Base-by-base conservation (phyloP, 2,329 filamentous ascomycete genomes). In the Pseudogymnoascus sp. region DNA sequence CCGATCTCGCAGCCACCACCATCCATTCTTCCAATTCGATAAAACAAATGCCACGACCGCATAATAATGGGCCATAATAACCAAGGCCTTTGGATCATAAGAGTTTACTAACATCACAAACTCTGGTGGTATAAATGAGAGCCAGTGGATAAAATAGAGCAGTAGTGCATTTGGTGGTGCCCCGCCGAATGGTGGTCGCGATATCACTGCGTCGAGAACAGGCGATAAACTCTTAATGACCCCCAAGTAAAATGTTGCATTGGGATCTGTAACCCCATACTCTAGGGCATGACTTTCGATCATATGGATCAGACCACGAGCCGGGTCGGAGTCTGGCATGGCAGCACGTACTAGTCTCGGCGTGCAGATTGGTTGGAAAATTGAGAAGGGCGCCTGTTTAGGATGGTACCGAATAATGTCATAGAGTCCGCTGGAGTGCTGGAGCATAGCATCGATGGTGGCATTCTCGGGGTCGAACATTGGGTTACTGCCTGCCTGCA, bases 1-100 rank as follows among this genome's bases (percentile, higher is more conserved):
- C 40, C 67, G 67, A 21, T 67, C 64, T 50, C 64, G 62, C 61
- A 62, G 62, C 67, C 67, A 68, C 66, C 66, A 68, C 65, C 65
- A 67, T 10, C 59, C 61, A 3, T 42, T 59, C 44, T 61, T 61
- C 31, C 56, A 61, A n/a, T 64, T 65, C 26, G 61, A 62, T 14
- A 66, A 31, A 10, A 61, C 50, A 13, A 56, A 65, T 8, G 64
- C 67, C 21, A 62, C 62, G 2, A 66, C 42, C n/a, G 67, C 67
- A 59, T 68, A 68, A 38, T 62, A 68, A 62, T 67, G 62, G 1
- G 67, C 63, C n/a, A 68, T 26, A 7, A 68, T 63, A n/a, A 67
- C 40, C 1, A 68, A 26, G 6, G 67, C 67, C 16, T 65, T 60
- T 1, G 65, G 65, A n/a, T 68, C 66, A 37, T 62, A 65, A 4